A percentile compares a stretch with the other conserved stretches of the same genome.
phyloP scores from a whole-genome alignment of 345 rosid genomes.

The Cardamine chenopodiifolia region DNA sequence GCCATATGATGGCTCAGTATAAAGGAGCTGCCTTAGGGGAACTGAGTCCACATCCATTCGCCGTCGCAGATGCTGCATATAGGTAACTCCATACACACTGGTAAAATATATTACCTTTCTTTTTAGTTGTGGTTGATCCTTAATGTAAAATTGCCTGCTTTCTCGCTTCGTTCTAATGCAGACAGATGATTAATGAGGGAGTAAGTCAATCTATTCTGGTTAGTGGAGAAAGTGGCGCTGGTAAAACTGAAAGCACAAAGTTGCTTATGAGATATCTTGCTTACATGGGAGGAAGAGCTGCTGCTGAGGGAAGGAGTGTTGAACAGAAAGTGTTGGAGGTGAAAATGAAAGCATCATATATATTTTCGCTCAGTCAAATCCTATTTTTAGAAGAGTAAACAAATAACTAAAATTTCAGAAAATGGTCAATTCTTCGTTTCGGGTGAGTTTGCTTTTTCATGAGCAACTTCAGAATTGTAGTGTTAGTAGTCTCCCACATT shows the following conservation, averaged over 20 bases:
- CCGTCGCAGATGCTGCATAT: conserved; percentile 98
- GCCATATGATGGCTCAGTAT: conserved; percentile 97
- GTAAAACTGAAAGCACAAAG: conserved; percentile 98
- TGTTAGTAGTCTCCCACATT: conserved; percentile 20
- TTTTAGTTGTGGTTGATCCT: not conserved
- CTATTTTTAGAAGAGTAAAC: conserved; percentile 16
- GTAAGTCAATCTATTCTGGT: conserved; percentile 94
- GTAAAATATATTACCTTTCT: not conserved
- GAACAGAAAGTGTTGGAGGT: conserved; percentile 99
- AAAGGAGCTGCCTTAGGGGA: conserved; percentile 97
- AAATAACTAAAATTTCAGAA: conserved; percentile 14
- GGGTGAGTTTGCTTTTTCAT: conserved; percentile 19
- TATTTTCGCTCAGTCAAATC: not conserved
- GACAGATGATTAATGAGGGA: conserved; percentile 90
- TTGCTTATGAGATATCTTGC: conserved; percentile 98
- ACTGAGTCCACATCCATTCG: conserved; percentile 96
- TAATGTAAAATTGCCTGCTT: not conserved
- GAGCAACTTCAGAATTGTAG: conserved; percentile 16
- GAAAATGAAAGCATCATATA: conserved; percentile 16
- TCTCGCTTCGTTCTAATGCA: conserved; percentile 40
- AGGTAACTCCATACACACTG: conserved; percentile 53
- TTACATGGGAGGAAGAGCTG: conserved; percentile 99
- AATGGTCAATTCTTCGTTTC: conserved; percentile 6
- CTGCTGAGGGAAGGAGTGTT: conserved; percentile 86
- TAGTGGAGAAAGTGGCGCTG: conserved; percentile 99